phyloP scores from a whole-genome alignment of 768 basidiomycete genomes.

The Dentipellis sp. region DNA sequence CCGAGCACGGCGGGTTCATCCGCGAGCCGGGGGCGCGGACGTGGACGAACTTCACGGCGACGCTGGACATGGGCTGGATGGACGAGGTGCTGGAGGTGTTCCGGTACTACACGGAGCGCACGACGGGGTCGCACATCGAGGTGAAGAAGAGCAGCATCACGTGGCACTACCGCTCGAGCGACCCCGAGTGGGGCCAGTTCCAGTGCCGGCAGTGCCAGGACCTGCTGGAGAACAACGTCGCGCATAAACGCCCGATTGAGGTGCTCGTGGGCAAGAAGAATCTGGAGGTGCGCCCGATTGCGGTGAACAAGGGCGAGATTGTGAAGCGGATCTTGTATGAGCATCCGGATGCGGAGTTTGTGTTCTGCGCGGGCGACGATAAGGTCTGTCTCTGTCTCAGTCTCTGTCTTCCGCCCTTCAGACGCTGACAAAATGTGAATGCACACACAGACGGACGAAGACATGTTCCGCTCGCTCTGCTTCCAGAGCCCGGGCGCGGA shows the following conservation, averaged over 20 bases:
- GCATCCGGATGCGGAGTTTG: constrained; percentile 89
- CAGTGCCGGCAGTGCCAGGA: constrained; percentile 97
- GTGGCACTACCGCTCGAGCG: constrained; percentile 91
- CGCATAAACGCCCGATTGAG: constrained; percentile 90
- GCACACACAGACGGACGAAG: constrained; percentile 78
- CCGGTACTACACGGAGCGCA: constrained; percentile 92
- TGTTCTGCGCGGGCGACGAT: constrained; percentile 98
- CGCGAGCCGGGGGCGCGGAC: constrained; percentile 52
- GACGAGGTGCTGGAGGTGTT: constrained; percentile 92
- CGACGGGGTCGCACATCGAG: constrained; percentile 94
- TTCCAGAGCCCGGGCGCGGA: constrained; percentile 29
- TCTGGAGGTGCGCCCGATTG: constrained; percentile 89
- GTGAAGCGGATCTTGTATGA: constrained; percentile 90
- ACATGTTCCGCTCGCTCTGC: constrained; percentile 92
- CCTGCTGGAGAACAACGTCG: constrained; percentile 88
- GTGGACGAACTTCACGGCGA: constrained; percentile 89
- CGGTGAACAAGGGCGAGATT: constrained; percentile 98
- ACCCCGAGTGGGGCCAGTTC: constrained; percentile 97
- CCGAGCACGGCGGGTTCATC: constrained; percentile 94
- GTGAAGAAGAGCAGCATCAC: constrained; percentile 96
- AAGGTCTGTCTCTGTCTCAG: constrained; percentile 48
- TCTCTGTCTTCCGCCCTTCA: too few species aligned
- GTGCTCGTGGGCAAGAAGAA: constrained; percentile 98
- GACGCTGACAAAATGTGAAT: not conserved
- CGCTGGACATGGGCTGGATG: constrained; percentile 97